Evolutionary conservation across 1,284 basidiomycete genomes (phyloP), one percentile per base, ranked within the genome.

Genomic region (Ganoderma resinaceum): DNA sequence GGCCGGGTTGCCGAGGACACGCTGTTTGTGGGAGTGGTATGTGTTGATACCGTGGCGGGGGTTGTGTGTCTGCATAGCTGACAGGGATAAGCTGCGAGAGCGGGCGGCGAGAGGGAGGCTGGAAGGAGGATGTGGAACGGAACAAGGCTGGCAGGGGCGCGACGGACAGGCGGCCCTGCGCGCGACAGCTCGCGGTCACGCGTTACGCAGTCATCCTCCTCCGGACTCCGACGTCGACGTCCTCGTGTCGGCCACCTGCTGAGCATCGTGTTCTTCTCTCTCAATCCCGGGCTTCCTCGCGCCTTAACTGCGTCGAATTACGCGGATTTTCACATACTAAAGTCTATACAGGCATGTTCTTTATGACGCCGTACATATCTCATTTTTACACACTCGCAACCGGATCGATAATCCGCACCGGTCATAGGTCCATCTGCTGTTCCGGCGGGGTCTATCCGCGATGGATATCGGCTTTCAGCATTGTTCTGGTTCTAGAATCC

Each of bases 11-110:
- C 91, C 90, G 31, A 91, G 77, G 6, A 92, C 75, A 62, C 84
- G 82, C 38, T 83, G 83, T 73, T 92, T 92, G 6, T 84, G 74
- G 9, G 82, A 81, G 75, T 89, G 87, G 68, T 87, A 89, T 63
- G 78, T 81, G 71, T 83, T 83, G 23, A 84, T 75, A 6, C 58
- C 58, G 26, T 60, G 58, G 58, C 87, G 83, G 5, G 81, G 66
- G 67, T 66, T 67, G 43, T 66, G 71, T 23, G 73, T 60, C 58
- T 77, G 73, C 76, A 76, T 78, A 42, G 26, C 16, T 23, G 35
- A 26, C 8, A 42, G 3, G 14, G 35, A 38, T 2, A 31, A 16
- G 49, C 49, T 20, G 14, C 20, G 20, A 23, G 43, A 0, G 49
- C 33, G 20, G 26, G 46, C 43, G 42, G 62, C 35, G 52, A 37